phyloP scores from a whole-genome alignment of 2,329 filamentous ascomycete species.

The Byssothecium circinans region DNA sequence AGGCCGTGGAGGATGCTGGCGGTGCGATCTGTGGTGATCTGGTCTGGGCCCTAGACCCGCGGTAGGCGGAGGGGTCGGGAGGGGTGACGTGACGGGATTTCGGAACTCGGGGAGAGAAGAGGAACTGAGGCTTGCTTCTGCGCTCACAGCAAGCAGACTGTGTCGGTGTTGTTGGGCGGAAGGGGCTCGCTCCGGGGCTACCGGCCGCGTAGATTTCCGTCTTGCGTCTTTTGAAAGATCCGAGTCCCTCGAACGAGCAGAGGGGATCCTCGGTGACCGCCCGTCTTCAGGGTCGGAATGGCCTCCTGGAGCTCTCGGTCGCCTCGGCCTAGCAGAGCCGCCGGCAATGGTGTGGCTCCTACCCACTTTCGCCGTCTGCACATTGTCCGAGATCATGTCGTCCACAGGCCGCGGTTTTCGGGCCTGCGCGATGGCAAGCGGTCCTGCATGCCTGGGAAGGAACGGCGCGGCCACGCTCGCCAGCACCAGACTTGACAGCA shows the following conservation, averaged over 20 bases:
- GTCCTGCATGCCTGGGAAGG: constrained; percentile 76
- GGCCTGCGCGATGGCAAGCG: constrained; percentile 79
- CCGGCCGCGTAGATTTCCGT: constrained; percentile 30
- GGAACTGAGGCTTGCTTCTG: constrained; percentile 67
- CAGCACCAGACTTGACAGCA: constrained; percentile 78
- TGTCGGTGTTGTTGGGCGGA: constrained; percentile 44
- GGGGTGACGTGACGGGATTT: constrained; percentile 51
- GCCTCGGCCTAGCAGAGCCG: constrained; percentile 47
- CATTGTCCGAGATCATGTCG: constrained; percentile 63
- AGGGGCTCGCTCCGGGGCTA: constrained; percentile 19
- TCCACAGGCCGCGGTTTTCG: constrained; percentile 69
- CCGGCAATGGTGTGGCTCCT: constrained; percentile 70
- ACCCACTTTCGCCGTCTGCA: constrained; percentile 58
- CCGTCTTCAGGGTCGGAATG: constrained; percentile 42
- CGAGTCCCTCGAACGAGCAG: constrained; percentile 26
- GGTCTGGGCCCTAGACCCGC: constrained; percentile 44
- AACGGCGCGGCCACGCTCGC: constrained; percentile 75
- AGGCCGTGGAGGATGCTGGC: constrained; percentile 60
- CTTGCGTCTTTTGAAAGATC: constrained; percentile 32
- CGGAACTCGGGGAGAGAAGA: constrained; percentile 66
- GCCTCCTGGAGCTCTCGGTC: constrained; percentile 43
- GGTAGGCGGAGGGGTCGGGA: constrained; percentile 44
- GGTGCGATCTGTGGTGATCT: constrained; percentile 48
- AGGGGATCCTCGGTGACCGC: constrained; percentile 44
- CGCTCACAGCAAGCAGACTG: constrained; percentile 56